Base-by-base conservation (phyloP, 139 green algal species). In the Eudorina sp. region DNA sequence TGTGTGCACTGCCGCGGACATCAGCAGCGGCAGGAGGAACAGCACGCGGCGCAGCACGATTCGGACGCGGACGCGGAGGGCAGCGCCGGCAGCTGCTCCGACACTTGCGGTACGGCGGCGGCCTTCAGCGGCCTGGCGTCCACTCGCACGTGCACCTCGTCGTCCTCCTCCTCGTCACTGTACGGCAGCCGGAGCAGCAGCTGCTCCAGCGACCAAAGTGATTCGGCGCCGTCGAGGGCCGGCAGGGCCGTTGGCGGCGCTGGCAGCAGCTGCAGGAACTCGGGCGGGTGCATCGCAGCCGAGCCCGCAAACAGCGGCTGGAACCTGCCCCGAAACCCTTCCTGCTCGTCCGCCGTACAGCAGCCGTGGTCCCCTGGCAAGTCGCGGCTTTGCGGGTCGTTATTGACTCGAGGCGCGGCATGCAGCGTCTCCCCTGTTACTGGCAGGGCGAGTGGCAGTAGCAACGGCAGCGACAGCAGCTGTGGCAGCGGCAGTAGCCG, bases 161-260 rank as follows among this genome's bases (percentile, higher is more conserved):
- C 40, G 40, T 58, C 73, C 46, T 62, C 73, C 45, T 81, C 64
- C 64, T 64, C 58, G 19, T 60, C 53, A 8, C 16, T 14, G 34
- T 43, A 11, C 27, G 53, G 4, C 25, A 86, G 80, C 60, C 60
- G 60, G 27, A 77, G 80, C 45, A 76, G 41, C 80, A 86, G 43
- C 80, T 76, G 41, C 80, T 62, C 19, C 40, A 77, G 60, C 62
- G 55, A 75, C 41, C 80, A 85, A 23, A 75, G 78, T 34, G 77
- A 84, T 53, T 23, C 18, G 27, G 58, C 18, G 6, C 6, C 23
- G 6, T 14, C 16, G 18, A 68, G 29, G 23, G 70, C 38, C 16
- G 70, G 21, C 38, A 27, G 3, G 41, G 40, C 40, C 70, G 5
- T 14, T 5, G n/a, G n/a, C 70, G 23, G 70, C 70, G 16, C 23